These are phyloP conservation scores for Jaltomata sinuosa DNA, from an alignment of 257 asterid species.

Conservation along the genomic window DNA sequence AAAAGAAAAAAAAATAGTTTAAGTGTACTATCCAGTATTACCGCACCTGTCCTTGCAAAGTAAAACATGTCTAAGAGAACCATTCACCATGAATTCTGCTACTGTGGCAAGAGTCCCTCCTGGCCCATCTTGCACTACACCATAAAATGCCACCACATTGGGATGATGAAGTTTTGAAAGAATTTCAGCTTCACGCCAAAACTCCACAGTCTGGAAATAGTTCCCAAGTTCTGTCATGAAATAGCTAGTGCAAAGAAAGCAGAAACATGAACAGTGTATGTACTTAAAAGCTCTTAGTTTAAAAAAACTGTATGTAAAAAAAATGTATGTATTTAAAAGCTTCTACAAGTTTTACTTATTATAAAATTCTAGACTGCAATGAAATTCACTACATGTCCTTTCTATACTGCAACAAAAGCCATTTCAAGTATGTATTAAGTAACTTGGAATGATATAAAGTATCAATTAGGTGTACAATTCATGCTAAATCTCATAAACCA, in stretches of 20 bases:
- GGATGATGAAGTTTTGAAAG: slow-evolving; percentile 17
- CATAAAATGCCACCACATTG: slow-evolving; percentile 19
- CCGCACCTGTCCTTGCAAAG: slow-evolving; percentile 7
- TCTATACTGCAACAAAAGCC: not conserved
- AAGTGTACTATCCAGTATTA: not conserved
- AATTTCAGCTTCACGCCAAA: slow-evolving; percentile 14
- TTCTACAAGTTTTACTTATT: not conserved
- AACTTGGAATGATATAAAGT: not conserved
- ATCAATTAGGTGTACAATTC: not conserved
- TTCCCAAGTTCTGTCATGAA: slow-evolving; percentile 4
- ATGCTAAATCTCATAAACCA: not conserved
- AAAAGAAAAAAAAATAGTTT: not conserved
- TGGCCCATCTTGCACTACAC: slow-evolving; percentile 16
- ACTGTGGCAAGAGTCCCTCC: slow-evolving; percentile 13
- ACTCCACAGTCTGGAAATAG: slow-evolving; percentile 6
- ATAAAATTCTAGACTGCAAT: not conserved
- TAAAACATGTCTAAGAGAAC: slow-evolving; percentile 11
- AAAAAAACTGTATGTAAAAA: not conserved
- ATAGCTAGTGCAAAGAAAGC: not conserved
- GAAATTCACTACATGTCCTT: not conserved
- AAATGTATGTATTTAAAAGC: not conserved
- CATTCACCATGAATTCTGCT: slow-evolving; percentile 16
- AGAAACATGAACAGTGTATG: not conserved
- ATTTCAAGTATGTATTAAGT: not conserved
- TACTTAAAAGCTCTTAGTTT: not conserved